A percentile compares a stretch with the other conserved stretches of the same genome.
Evolutionary conservation across 2,329 filamentous ascomycete species (phyloP).

Genomic region (Aschersonia sp.): DNA sequence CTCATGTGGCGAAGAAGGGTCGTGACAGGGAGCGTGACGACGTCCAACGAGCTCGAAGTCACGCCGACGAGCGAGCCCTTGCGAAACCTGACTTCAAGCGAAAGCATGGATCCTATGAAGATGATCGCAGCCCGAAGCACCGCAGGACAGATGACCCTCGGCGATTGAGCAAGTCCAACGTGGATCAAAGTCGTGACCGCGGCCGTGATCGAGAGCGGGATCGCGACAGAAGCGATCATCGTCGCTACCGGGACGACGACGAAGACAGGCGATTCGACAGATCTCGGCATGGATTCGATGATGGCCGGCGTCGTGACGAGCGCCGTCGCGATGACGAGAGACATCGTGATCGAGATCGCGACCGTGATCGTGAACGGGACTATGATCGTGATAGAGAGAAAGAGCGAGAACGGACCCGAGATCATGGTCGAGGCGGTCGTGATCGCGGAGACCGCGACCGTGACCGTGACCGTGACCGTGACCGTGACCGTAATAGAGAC

Average conservation of each 20-base stretch:
- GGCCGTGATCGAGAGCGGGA: neutral
- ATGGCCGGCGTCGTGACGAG: too few species aligned
- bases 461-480: neutral
- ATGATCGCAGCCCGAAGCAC: slow-evolving; percentile 26
- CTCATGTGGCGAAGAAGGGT: slow-evolving; percentile 29
- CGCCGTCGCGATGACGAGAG: too few species aligned
- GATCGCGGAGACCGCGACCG: neutral
- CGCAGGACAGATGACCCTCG: slow-evolving; percentile 25
- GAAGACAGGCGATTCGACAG: too few species aligned
- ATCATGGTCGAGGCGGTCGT: slow-evolving; percentile 8
- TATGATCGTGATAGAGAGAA: neutral
- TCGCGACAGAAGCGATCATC: neutral
- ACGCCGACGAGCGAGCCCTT: slow-evolving; percentile 34
- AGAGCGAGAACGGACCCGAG: neutral
- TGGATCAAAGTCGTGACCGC: slow-evolving; percentile 18
- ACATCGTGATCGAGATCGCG: too few species aligned
- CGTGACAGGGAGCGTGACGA: slow-evolving; percentile 36
- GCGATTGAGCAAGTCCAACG: slow-evolving; percentile 20
- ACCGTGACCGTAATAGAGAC: slow-evolving; percentile 8
- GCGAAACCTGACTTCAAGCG: slow-evolving; percentile 43
- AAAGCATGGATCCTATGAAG: slow-evolving; percentile 40
- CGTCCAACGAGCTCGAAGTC: slow-evolving; percentile 31
- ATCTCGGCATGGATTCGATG: too few species aligned
- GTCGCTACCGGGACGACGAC: too few species aligned
- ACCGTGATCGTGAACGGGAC: neutral